Evolutionary conservation across 1,284 basidiomycete genomes (phyloP).

Genomic region (Apiotrichum gamsii): DNA sequence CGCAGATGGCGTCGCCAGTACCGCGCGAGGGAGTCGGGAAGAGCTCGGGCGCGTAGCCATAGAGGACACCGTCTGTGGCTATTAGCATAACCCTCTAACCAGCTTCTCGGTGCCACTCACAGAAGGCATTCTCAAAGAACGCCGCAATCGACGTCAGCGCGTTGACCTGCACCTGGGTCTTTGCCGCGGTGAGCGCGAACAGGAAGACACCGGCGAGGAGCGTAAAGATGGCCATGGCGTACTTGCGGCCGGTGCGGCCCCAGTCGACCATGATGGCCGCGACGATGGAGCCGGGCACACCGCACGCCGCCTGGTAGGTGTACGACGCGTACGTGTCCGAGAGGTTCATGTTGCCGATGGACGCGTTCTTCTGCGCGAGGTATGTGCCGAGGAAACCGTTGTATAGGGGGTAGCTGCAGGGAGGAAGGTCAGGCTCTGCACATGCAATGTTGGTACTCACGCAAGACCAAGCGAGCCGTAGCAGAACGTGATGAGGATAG

Average conservation of each 20-base stretch:
- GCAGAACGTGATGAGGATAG: constrained; percentile 52
- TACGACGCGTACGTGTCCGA: constrained; percentile 52
- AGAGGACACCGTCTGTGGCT: constrained; percentile 59
- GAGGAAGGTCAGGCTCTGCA: too few species aligned
- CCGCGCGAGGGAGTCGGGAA: constrained; percentile 61
- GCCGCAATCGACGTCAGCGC: constrained; percentile 55
- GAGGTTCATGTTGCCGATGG: constrained; percentile 26
- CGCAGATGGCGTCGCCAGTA: constrained; percentile 58
- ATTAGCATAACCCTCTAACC: too few species aligned
- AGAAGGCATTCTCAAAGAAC: constrained; percentile 51
- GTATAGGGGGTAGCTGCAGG: constrained; percentile 49
- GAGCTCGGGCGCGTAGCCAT: constrained; percentile 59
- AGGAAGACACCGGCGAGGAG: constrained; percentile 56
- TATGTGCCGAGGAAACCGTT: constrained; percentile 55
- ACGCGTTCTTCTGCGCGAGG: constrained; percentile 41
- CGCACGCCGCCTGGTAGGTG: constrained; percentile 49
- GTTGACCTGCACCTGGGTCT: constrained; percentile 50
- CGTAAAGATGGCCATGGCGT: constrained; percentile 53
- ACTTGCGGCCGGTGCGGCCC: constrained; percentile 52
- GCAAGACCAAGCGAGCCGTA: constrained; percentile 59
- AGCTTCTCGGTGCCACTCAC: too few species aligned
- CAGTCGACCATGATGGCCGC: constrained; percentile 56
- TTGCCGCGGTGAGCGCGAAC: constrained; percentile 58
- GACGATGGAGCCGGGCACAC: constrained; percentile 57
- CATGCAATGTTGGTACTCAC: too few species aligned